Evolutionary conservation across 768 basidiomycete genomes (phyloP).

Genomic region (Lentinula detonsa): DNA sequence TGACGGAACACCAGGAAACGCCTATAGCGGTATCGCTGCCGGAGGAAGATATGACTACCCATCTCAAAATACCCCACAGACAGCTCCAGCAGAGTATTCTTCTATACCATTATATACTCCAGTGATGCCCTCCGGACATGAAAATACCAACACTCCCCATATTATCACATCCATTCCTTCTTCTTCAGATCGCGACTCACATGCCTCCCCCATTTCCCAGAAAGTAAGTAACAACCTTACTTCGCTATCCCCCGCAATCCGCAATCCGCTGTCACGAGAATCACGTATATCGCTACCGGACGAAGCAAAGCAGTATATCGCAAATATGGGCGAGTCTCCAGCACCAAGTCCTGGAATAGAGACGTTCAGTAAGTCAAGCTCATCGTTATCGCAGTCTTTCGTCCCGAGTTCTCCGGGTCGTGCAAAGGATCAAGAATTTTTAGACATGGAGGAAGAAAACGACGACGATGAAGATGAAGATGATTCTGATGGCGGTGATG

Average conservation of each 20-base stretch:
- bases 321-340: conserved; percentile 62
- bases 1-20: conserved; percentile 16
- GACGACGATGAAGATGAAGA: conserved; percentile 35
- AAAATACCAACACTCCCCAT: conserved; percentile 14
- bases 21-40: neutral
- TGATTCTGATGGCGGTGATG: conserved; percentile 33
- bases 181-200: conserved; percentile 13
- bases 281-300: conserved; percentile 70
- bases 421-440: conserved; percentile 47
- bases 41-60: neutral
- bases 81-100: conserved; percentile 10
- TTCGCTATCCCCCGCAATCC: conserved; percentile 13
- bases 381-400: neutral
- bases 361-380: conserved; percentile 17
- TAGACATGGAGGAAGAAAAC: conserved; percentile 57
- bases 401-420: conserved; percentile 8
- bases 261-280: conserved; percentile 39
- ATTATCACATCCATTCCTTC: conserved; percentile 10
- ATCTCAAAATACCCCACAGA: conserved; percentile 2
- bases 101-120: conserved; percentile 9
- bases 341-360: conserved; percentile 44
- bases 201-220: conserved; percentile 14
- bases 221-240: conserved; percentile 22
- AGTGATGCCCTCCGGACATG: conserved; percentile 7
- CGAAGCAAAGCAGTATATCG: conserved; percentile 69